phyloP scores from a whole-genome alignment of 148 eudicot species.

The Rhododendron kiyosumense region DNA sequence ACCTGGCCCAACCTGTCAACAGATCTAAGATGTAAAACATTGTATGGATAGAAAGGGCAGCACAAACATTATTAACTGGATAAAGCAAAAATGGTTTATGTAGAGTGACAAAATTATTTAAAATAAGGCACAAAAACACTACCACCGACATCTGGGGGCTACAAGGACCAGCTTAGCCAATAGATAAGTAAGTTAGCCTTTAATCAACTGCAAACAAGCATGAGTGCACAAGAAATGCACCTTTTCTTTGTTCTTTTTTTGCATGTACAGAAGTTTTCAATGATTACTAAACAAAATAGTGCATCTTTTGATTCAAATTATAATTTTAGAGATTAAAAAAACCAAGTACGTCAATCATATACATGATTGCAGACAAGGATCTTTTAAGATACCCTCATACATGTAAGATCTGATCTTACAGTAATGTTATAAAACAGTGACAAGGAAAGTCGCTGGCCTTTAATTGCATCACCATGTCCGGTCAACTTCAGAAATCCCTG shows the following conservation, averaged over 20 bases:
- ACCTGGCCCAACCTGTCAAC: slow-evolving; percentile 74
- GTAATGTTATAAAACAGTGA: slow-evolving; percentile 77
- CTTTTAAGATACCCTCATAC: not conserved
- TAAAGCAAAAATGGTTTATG: not conserved
- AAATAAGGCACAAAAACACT: not conserved
- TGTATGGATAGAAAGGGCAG: not conserved
- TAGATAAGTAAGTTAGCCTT: not conserved
- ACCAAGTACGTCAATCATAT: not conserved
- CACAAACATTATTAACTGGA: not conserved
- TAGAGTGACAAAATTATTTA: not conserved
- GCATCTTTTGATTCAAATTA: no score
- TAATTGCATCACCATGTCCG: slow-evolving; percentile 69
- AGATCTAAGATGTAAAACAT: not conserved
- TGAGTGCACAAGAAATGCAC: not conserved
- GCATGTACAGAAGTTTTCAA: not conserved
- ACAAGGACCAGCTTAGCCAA: not conserved
- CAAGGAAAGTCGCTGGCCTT: slow-evolving; percentile 70
- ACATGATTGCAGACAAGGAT: not conserved
- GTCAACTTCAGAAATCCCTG: no score
- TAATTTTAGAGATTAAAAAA: not conserved
- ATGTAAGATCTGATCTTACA: slow-evolving; percentile 30
- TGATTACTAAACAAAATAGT: not conserved
- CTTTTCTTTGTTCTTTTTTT: not conserved
- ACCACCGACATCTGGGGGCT: not conserved
- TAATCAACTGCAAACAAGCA: not conserved